A percentile compares a stretch with the other conserved stretches of the same genome.
Evolutionary conservation across 176 grass and related monocot species (phyloP).

Genomic region (Phoenix dactylifera): DNA sequence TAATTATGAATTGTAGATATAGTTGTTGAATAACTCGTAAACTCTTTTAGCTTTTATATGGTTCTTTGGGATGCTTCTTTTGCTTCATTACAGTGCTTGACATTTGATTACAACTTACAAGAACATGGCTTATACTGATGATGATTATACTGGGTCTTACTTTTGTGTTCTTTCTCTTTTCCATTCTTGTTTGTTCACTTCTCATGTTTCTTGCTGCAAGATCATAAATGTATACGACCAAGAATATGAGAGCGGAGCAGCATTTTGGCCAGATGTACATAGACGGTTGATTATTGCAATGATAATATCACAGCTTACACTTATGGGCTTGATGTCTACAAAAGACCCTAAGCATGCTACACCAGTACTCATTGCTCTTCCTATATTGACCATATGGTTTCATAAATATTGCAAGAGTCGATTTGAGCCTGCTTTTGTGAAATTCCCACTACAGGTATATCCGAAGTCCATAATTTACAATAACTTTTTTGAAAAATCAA

Average conservation of each 20-base stretch:
- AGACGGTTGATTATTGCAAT: constrained; percentile 48
- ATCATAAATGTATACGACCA: constrained; percentile 96
- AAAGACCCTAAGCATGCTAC: constrained; percentile 48
- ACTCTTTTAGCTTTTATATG: no score
- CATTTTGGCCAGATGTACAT: constrained; percentile 93
- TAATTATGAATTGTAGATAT: no score
- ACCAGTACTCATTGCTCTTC: constrained; percentile 59
- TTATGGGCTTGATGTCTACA: constrained; percentile 77
- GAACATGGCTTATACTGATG: no score
- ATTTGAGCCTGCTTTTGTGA: constrained; percentile 83
- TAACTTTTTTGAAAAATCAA: no score
- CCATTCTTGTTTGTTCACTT: constrained; percentile 8
- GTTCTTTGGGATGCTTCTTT: no score
- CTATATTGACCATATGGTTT: constrained; percentile 79
- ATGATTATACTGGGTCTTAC: no score
- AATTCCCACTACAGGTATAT: constrained; percentile 69
- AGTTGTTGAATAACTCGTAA: no score
- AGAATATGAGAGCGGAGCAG: constrained; percentile 73
- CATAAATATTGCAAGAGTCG: constrained; percentile 71
- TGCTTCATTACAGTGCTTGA: no score
- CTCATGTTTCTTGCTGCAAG: constrained; percentile 30
- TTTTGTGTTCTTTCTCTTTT: background rate
- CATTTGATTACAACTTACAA: no score
- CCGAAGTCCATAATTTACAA: no score
- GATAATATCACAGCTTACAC: constrained; percentile 82